Percentiles rank a stretch among this genome's conserved stretches.
These are phyloP conservation scores for Hypomontagnella monticulosa DNA, from an alignment of 495 filamentous ascomycete genomes.

Conservation along the genomic window DNA sequence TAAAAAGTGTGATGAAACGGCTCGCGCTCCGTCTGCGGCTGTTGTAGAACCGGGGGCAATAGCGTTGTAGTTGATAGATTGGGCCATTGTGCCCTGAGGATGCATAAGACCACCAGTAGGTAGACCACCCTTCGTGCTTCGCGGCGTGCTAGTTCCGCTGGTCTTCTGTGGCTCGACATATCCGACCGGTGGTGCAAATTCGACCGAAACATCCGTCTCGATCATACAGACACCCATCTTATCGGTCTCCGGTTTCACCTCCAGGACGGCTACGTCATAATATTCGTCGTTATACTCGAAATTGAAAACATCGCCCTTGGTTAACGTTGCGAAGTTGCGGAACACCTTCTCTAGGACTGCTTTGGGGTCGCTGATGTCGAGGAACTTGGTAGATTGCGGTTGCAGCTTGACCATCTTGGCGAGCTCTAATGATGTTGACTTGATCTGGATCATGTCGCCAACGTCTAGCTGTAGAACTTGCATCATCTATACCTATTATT, in stretches of 20 bases:
- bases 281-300: conserved; percentile 94
- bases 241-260: conserved; percentile 83
- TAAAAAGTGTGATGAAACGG: conserved; percentile 74
- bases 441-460: conserved; percentile 93
- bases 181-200: conserved; percentile 92
- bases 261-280: conserved; percentile 90
- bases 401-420: conserved; percentile 95
- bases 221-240: conserved; percentile 89
- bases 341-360: conserved; percentile 98
- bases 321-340: conserved; percentile 91
- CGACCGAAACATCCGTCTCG: conserved; percentile 93
- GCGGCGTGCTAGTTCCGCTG: conserved; percentile 71
- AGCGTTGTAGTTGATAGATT: conserved; percentile 95
- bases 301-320: conserved; percentile 90
- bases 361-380: conserved; percentile 96
- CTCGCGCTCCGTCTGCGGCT: conserved; percentile 56
- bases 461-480: conserved; percentile 86
- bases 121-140: conserved; percentile 60
- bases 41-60: conserved; percentile 81
- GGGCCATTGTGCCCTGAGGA: conserved; percentile 91
- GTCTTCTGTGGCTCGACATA: conserved; percentile 82
- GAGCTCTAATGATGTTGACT: conserved; percentile 88
- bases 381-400: conserved; percentile 88
- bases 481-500: conserved; percentile 75
- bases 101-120: conserved; percentile 78